Evolutionary conservation across 2,329 filamentous ascomycete genomes (phyloP).

Genomic region (Calonectria hawksworthii): DNA sequence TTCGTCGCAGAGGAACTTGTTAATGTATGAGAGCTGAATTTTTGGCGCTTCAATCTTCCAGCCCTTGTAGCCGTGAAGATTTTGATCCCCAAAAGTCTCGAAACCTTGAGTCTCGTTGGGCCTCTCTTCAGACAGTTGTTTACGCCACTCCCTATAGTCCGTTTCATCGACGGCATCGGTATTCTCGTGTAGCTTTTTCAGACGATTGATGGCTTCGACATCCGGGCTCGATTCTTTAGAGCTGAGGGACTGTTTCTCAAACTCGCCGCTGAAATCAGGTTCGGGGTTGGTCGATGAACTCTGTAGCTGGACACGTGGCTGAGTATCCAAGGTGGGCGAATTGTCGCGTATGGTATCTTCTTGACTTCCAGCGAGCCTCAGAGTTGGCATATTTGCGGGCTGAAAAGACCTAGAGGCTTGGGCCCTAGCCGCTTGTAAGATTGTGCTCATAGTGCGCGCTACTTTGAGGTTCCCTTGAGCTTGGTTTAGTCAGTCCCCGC

Average conservation of each 20-base stretch:
- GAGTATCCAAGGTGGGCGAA: not conserved
- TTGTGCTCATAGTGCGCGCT: not conserved
- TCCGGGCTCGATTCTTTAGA: not conserved
- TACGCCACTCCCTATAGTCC: not conserved
- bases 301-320: not conserved
- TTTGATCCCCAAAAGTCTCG: not conserved
- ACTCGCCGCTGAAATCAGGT: not conserved
- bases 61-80: constrained; percentile 46
- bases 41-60: constrained; percentile 52
- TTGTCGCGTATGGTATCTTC: not conserved
- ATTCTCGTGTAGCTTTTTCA: not conserved
- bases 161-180: not conserved
- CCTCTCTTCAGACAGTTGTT: not conserved
- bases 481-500: constrained; percentile 1
- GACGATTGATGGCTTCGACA: not conserved
- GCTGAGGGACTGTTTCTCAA: not conserved
- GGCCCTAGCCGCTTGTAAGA: not conserved
- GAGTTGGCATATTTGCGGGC: not conserved
- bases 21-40: constrained; percentile 49
- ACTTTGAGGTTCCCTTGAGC: constrained; percentile 14
- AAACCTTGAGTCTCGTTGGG: not conserved
- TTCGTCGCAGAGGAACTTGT: constrained; percentile 64
- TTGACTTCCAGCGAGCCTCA: not conserved
- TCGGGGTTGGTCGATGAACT: not conserved
- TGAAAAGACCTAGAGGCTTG: not conserved